These are phyloP conservation scores for Zymoseptoria tritici DNA, from an alignment of 2,329 filamentous ascomycete species.

Conservation along the genomic window DNA sequence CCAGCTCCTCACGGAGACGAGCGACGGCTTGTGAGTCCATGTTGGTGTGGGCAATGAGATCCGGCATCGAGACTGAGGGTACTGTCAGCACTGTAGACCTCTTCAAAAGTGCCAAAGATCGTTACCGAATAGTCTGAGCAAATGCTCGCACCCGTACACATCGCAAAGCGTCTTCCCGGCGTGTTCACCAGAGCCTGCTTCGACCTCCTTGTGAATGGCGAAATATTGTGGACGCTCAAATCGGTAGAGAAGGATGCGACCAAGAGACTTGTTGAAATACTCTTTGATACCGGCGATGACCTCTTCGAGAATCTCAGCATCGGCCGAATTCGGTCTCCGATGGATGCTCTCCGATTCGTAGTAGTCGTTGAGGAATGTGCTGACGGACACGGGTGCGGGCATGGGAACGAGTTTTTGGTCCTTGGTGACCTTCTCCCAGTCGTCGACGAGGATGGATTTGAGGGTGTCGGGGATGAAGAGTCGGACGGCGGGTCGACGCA, in stretches of 20 bases:
- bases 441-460: constrained; percentile 88
- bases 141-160: constrained; percentile 87
- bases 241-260: constrained; percentile 83
- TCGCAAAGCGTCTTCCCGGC: constrained; percentile 67
- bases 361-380: constrained; percentile 74
- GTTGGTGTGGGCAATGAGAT: constrained; percentile 93
- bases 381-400: constrained; percentile 68
- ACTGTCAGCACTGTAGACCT: constrained; percentile 1
- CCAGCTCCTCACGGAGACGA: constrained; percentile 79
- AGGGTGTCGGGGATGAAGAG: constrained; percentile 80
- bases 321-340: constrained; percentile 58
- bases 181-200: constrained; percentile 51
- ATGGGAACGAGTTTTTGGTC: constrained; percentile 83
- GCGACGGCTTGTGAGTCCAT: constrained; percentile 91
- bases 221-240: constrained; percentile 88
- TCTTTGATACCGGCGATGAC: constrained; percentile 77
- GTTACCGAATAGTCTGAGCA: constrained; percentile 81
- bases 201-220: constrained; percentile 64
- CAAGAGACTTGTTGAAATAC: constrained; percentile 88
- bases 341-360: constrained; percentile 66
- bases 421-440: constrained; percentile 98
- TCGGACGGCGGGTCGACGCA: constrained; percentile 75
- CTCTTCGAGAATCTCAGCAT: constrained; percentile 82
- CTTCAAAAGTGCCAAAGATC: neutral
- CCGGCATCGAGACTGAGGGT: constrained; percentile 70